Base-by-base conservation (phyloP, 371 early-diverging fungal genomes). In the Mortierella sp. region DNA sequence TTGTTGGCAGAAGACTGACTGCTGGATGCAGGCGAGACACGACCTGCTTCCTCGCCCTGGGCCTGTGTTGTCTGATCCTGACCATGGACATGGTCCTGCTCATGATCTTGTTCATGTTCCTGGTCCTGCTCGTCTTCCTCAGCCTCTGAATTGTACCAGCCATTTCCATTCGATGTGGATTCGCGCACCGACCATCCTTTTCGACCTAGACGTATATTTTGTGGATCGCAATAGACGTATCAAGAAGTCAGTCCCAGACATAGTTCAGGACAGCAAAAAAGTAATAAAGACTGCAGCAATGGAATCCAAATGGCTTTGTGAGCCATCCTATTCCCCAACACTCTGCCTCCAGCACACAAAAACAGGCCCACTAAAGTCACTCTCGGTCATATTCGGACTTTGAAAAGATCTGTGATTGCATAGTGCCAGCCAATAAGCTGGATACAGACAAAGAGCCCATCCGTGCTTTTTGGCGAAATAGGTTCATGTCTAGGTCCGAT, bases 91-190 rank as follows among this genome's bases (percentile, higher is more conserved):
- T 56, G 43, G 11, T 47, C 58, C 31, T 50, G 51, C 5, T 51
- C 62, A 15, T 63, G 42, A 6, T 52, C 71, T 30, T 75, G 64
- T n/a, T 63, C 64, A 42, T 68, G 60, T 9, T 75, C 68, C 48
- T 59, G 60, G 19, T 73, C 69, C 37, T 75, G 64, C 8, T 75
- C 75, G 41, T 75, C 75, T 4, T 75, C 75, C 57, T 75, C 75
- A 2, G 64, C 69, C 24, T 75, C 75, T 11, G 75, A 75, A 41
- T 68, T 75, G 53, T 75, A 75, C 75, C 75, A 75, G 19, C 69
- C 75, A 28, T 75, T 75, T 46, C 75, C 75, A 41, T 75, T 75
- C 32, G 67, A 67, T 4, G 75, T 75, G 30, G 75, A 75, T 44
- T 75, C 50, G 27, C 75, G 75, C 64, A 69, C 75, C 69, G 75